A percentile compares a stretch with the other conserved stretches of the same genome.
Evolutionary conservation across 2,329 filamentous ascomycete species (phyloP).

Genomic region (Diaporthe aspalathi): DNA sequence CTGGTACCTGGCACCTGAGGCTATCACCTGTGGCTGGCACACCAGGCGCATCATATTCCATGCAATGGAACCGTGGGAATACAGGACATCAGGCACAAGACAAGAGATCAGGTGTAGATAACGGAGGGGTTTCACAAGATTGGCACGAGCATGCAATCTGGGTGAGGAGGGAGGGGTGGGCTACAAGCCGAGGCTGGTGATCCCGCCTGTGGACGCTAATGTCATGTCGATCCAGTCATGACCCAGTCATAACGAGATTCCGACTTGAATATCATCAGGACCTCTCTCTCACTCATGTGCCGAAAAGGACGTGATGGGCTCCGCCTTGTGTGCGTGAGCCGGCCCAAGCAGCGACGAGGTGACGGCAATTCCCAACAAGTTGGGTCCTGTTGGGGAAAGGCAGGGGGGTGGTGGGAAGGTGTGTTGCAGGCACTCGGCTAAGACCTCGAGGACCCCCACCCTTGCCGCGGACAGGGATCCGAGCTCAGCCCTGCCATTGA

Average conservation of each 20-base stretch:
- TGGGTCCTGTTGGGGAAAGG: slow-evolving; percentile 30
- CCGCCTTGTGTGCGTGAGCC: too few relatives aligned
- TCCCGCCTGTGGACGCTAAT: background rate
- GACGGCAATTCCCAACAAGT: slow-evolving; percentile 29
- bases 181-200: slow-evolving; percentile 4
- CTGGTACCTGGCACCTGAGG: too few relatives aligned
- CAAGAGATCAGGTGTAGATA: background rate
- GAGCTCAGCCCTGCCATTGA: slow-evolving; percentile 29
- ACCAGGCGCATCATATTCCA: slow-evolving; percentile 5
- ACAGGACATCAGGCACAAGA: background rate
- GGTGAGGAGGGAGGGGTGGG: background rate
- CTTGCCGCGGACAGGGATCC: slow-evolving; percentile 25
- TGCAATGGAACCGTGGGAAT: too few relatives aligned
- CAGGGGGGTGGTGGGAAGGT: background rate
- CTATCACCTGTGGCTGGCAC: background rate
- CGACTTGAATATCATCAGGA: too few relatives aligned
- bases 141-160: slow-evolving; percentile 1
- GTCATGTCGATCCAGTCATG: slow-evolving; percentile 2
- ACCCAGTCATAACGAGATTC: slow-evolving; percentile 27
- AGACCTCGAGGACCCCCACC: slow-evolving; percentile 22
- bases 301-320: too few relatives aligned
- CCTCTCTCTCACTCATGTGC: too few relatives aligned
- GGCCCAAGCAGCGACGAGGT: background rate
- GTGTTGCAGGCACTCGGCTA: slow-evolving; percentile 8
- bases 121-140: slow-evolving; percentile 18